Evolutionary conservation across 2,329 filamentous ascomycete genomes (phyloP), one percentile per base, ranked within the genome.

Genomic region (Coniochaeta prunicola): DNA sequence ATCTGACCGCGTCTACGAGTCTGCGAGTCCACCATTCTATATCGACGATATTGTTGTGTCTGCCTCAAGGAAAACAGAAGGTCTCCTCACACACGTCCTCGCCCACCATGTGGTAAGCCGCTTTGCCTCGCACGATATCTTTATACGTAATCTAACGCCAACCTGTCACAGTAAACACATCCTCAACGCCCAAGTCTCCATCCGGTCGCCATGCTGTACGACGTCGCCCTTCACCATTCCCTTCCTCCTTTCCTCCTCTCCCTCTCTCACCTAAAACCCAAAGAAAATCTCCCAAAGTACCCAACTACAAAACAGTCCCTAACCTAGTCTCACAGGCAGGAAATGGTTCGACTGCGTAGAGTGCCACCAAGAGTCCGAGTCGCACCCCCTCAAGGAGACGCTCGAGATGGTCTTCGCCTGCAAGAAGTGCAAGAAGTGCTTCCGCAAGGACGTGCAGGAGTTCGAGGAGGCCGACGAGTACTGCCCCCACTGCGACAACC

Each of bases 331-430:
- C 17, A 15, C 50, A 93, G 91, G 91, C 80, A 84, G 86, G 61
- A 97, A 96, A 80, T 99, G 96, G 96, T 99, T 97, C 77, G 94
- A 99, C 79, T 99, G 94, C 76, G 90, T 91, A 64, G 89, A 97
- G 73, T 99, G 94, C 77, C 94, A 99, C 77, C 77, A 78, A 58
- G 94, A 99, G 73, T 80, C 85, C 62, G 89, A 96, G 74, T 76
- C 79, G 61, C 94, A 97, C 73, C 76, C 82, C 38, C 85, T 99
- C 24, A 76, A 84, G 58, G 89, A 96, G 75, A 81, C 80, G 64
- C 81, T 87, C 66, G 94, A 99, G 70, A 96, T 99, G 91, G 84
- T 80, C 38, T 97, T 99, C 70, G 91, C 91, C 57, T 99, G 94
- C 84, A 99, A 99, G 69, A 99, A 99, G 79, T 99, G 94, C 86